Evolutionary conservation across 495 filamentous ascomycete species (phyloP), one percentile per base, ranked within the genome.

Genomic region (Massariosphaeria phaeospora): DNA sequence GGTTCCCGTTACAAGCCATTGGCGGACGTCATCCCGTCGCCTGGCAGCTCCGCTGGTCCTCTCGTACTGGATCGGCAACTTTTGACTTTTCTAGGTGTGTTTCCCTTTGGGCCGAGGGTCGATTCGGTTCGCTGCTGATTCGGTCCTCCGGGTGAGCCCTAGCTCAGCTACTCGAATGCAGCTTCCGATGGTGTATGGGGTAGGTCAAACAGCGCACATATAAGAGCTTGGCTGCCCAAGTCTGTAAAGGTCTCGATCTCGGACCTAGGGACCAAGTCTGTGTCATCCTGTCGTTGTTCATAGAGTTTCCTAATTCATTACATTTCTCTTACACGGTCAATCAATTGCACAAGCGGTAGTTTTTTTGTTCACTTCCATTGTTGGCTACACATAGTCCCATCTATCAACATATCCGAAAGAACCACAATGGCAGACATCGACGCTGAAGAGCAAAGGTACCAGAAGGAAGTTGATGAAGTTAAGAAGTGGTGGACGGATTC

Each of bases 401-500:
- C 24, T 24, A 39, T 50, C 11, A 26, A 26, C 33, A 51, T 34
- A 33, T 27, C 44, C 24, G n/a, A 50, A 13, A 56, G 21, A n/a
- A 39, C 27, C 49, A 63, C 29, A 36, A 58, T 58, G 55, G 58
- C 61, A 12, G 51, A 56, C 47, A 55, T 86, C 61, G 80, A 86
- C 57, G 73, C 76, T 51, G 93, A 97, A 72, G 88, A 97, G 65
- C 77, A 85, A 63, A 70, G 81, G 51, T 97, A 83, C 72, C 72
- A 78, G 65, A 78, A 81, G 36, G 93, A 98, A 64, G 88, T 96
- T 53, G 78, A 83, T 62, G 84, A 83, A 53, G 85, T 97, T 50
- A 85, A 96, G 77, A 72, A 84, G 69, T 98, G 93, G 93, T 98
- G 93, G 93, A 79, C 77, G 18, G 88, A 93, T 58, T 79, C 87